Percentiles rank a stretch among this genome's conserved stretches.
Conservation (phyloP, 139 green algal genomes). For the Desmodesmus armatus region DNA sequence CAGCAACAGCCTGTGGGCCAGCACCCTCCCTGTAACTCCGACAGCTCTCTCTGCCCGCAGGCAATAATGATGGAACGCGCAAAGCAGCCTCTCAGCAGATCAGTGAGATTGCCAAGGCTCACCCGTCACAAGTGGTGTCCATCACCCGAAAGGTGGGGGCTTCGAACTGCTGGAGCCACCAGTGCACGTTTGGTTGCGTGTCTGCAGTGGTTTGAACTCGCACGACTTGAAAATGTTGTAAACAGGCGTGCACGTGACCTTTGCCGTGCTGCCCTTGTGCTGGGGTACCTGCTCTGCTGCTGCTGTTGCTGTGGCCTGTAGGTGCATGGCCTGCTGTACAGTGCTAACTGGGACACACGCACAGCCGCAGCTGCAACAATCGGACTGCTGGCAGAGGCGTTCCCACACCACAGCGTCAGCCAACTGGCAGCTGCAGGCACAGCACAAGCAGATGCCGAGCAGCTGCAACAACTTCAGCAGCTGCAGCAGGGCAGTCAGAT, state of each 20-base stretch:
- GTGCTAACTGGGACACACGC: constrained; percentile 86
- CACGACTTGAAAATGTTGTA: background rate
- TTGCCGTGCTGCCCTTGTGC: background rate
- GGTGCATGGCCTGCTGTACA: constrained; percentile 73
- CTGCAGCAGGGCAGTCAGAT: background rate
- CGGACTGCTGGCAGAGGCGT: constrained; percentile 79
- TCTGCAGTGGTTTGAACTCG: no score
- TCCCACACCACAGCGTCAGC: constrained; percentile 67
- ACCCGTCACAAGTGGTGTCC: constrained; percentile 81
- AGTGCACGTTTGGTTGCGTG: no score
- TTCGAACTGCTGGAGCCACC: background rate
- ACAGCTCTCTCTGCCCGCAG: constrained; percentile 57
- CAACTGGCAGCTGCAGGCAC: constrained; percentile 47
- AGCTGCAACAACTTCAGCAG: constrained; percentile 6
- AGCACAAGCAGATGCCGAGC: background rate
- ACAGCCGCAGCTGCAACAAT: constrained; percentile 82
- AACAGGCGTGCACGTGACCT: background rate
- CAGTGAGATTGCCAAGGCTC: constrained; percentile 73
- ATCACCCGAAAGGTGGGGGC: constrained; percentile 75
- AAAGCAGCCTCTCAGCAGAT: constrained; percentile 86
- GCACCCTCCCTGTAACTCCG: background rate
- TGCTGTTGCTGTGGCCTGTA: constrained; percentile 50
- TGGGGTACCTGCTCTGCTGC: background rate
- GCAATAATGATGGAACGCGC: constrained; percentile 71
- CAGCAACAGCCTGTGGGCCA: no score